Conservation (phyloP, 345 rosid species). For the Pelargonium nanum region DNA sequence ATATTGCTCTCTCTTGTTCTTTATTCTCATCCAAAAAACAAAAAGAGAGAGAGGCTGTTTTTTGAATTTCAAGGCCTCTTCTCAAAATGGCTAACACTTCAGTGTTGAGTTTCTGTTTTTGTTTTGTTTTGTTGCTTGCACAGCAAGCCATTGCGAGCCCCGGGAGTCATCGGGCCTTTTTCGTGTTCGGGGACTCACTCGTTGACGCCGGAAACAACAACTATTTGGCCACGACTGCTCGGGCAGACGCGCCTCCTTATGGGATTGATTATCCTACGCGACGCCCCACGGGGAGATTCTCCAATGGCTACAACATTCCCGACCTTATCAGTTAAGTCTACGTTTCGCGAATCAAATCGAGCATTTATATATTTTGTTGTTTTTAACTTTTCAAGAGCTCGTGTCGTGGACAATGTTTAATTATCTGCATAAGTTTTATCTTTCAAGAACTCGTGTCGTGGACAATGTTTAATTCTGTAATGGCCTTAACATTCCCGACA, state of each 20-base stretch:
- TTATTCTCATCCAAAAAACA: not conserved
- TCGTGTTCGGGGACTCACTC: conserved; percentile 64
- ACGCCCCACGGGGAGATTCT: conserved; percentile 65
- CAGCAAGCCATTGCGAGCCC: not conserved
- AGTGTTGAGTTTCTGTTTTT: not conserved
- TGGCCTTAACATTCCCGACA: conserved; percentile 73
- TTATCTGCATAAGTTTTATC: no score
- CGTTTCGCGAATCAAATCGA: no score
- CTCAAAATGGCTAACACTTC: not conserved
- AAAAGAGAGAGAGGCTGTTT: no score
- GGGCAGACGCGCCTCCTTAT: conserved; percentile 66
- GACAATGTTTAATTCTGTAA: no score
- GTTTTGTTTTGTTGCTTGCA: not conserved
- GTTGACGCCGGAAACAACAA: conserved; percentile 81
- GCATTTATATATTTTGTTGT: no score
- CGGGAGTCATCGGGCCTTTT: conserved; percentile 54
- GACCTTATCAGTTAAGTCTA: conserved; percentile 44
- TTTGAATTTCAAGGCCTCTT: not conserved
- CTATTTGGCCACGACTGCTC: conserved; percentile 67
- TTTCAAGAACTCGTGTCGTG: no score
- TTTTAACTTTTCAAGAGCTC: no score
- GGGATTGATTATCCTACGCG: conserved; percentile 67
- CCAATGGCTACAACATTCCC: conserved; percentile 76
- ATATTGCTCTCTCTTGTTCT: not conserved
- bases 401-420: no score